These are phyloP conservation scores for Colletotrichum gigasporum DNA, from an alignment of 2,329 filamentous ascomycete species.

Conservation along the genomic window DNA sequence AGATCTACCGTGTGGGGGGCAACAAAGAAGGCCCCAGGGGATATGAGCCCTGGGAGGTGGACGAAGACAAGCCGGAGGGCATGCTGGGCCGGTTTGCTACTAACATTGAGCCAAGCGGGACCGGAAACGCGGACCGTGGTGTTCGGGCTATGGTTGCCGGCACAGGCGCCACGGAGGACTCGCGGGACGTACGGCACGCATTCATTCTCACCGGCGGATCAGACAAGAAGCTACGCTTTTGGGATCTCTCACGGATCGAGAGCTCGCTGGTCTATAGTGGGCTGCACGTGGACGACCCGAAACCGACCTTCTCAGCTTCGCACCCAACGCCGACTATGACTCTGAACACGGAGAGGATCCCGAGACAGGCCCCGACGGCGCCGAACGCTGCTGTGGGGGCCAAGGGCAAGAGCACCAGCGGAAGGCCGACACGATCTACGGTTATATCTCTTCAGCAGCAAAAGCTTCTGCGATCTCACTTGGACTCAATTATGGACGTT, in stretches of 20 bases:
- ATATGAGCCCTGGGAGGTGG: constrained; percentile 88
- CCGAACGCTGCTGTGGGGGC: constrained; percentile 40
- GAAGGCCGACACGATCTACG: constrained; percentile 74
- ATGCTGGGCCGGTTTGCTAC: constrained; percentile 89
- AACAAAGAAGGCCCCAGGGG: constrained; percentile 68
- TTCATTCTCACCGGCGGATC: constrained; percentile 90
- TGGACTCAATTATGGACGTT: constrained; percentile 89
- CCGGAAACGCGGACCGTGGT: constrained; percentile 68
- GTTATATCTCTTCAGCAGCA: constrained; percentile 91
- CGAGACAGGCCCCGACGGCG: constrained; percentile 46
- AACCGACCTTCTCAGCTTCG: constrained; percentile 75
- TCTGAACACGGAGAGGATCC: constrained; percentile 72
- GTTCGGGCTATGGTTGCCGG: constrained; percentile 80
- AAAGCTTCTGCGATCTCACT: constrained; percentile 82
- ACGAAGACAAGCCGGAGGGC: constrained; percentile 87
- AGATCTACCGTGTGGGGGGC: constrained; percentile 81
- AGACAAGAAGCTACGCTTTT: constrained; percentile 92
- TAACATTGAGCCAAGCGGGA: constrained; percentile 70
- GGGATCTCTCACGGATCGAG: constrained; percentile 85
- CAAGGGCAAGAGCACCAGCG: constrained; percentile 40
- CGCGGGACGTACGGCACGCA: constrained; percentile 77
- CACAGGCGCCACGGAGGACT: constrained; percentile 74
- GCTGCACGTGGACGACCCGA: constrained; percentile 73
- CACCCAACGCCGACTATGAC: constrained; percentile 71
- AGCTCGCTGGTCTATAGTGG: constrained; percentile 85